Percentiles rank a stretch among this genome's conserved stretches.
Evolutionary conservation across 768 basidiomycete species (phyloP).

Genomic region (Paxillus ammoniavirescens): DNA sequence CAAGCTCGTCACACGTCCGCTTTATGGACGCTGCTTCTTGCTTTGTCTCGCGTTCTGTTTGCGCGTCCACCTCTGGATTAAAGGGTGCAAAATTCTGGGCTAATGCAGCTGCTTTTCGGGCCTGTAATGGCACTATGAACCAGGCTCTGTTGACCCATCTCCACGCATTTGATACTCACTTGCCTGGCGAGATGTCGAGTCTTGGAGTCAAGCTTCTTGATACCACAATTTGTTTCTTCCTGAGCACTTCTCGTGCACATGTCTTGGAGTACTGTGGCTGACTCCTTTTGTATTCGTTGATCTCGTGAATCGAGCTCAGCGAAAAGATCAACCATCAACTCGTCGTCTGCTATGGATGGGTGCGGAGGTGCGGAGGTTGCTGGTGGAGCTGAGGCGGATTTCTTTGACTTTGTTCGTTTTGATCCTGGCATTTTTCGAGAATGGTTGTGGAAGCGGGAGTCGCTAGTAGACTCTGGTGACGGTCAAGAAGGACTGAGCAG

Average conservation of each 20-base stretch:
- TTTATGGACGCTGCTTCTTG: constrained; percentile 67
- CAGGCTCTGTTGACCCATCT: neutral
- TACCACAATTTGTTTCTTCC: constrained; percentile 16
- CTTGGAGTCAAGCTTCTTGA: constrained; percentile 56
- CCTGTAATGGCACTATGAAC: constrained; percentile 39
- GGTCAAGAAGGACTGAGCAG: neutral
- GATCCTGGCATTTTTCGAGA: constrained; percentile 42
- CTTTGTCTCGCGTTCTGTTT: constrained; percentile 60
- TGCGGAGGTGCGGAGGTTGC: constrained; percentile 21
- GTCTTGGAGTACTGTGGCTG: constrained; percentile 43
- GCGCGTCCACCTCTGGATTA: constrained; percentile 59
- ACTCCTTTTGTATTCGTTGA: constrained; percentile 45
- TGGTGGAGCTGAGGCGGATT: constrained; percentile 32
- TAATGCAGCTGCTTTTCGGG: constrained; percentile 66
- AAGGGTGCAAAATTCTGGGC: constrained; percentile 50
- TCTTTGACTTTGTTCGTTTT: constrained; percentile 60
- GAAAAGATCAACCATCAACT: constrained; percentile 72
- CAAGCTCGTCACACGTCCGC: constrained; percentile 61
- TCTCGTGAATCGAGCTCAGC: constrained; percentile 72
- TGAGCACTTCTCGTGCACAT: constrained; percentile 28
- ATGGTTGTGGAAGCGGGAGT: neutral
- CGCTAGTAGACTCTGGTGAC: neutral
- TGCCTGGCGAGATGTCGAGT: constrained; percentile 68
- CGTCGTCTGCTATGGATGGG: constrained; percentile 41
- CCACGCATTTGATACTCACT: constrained; percentile 39